Percentiles rank a stretch among this genome's conserved stretches.
phyloP scores from a whole-genome alignment of 495 filamentous ascomycete species.

The Sabuloglossum arenarium region DNA sequence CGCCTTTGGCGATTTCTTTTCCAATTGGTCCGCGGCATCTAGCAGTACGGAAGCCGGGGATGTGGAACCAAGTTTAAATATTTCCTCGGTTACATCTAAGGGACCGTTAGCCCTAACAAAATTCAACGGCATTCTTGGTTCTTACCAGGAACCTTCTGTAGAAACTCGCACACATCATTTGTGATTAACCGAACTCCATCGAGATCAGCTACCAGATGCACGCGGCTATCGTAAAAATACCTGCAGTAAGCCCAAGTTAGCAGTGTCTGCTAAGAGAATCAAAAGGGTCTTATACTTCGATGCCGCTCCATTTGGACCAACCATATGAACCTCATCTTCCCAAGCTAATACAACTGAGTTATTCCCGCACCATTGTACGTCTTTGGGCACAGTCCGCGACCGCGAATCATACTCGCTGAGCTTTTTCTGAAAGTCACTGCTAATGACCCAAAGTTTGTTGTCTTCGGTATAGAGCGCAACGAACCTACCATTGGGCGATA shows the following conservation, averaged over 20 bases:
- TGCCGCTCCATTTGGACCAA: slow-evolving; percentile 56
- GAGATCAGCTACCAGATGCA: slow-evolving; percentile 73
- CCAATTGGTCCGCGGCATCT: slow-evolving; percentile 78
- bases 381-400: slow-evolving; percentile 65
- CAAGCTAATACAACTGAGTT: slow-evolving; percentile 86
- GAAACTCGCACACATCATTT: slow-evolving; percentile 82
- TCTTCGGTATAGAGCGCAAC: slow-evolving; percentile 69
- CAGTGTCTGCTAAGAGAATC: background rate
- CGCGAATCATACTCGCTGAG: slow-evolving; percentile 81
- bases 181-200: slow-evolving; percentile 79
- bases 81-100: slow-evolving; percentile 58
- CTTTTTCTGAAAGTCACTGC: slow-evolving; percentile 78
- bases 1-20: slow-evolving; percentile 86
- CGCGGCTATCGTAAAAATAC: slow-evolving; percentile 76
- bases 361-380: slow-evolving; percentile 90
- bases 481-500: slow-evolving; percentile 79
- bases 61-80: slow-evolving; percentile 71
- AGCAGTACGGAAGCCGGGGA: slow-evolving; percentile 76
- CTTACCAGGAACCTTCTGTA: slow-evolving; percentile 68
- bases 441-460: slow-evolving; percentile 82
- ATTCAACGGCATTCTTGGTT: background rate
- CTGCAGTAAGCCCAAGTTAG: slow-evolving; percentile 15
- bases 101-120: background rate
- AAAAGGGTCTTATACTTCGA: slow-evolving; percentile 27
- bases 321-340: slow-evolving; percentile 96